Base-by-base conservation (phyloP, 257 asterid genomes). In the Asclepias syriaca region DNA sequence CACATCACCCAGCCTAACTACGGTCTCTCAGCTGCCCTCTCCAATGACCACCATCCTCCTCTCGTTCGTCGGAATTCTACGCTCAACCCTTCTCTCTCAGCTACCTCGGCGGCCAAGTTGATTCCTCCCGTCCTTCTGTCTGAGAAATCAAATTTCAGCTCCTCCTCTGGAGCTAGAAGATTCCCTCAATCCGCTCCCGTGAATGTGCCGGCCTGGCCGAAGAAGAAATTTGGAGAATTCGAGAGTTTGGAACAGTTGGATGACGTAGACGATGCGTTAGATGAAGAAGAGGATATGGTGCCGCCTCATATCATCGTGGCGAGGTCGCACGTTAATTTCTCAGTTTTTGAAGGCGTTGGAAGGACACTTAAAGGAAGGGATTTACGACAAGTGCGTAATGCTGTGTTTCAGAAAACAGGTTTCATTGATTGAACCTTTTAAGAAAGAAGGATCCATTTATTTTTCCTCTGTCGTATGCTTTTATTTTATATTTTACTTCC, bases 241-340 rank as follows among this genome's bases (percentile, higher is more conserved):
- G 77, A 60, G 46, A 69, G 77, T 50, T 66, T 75, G 63, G 79
- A 65, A 43, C 77, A 74, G 56, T 21, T 85, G 39, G 94, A 83
- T 22, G 93, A 84, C 77, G 80, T 65, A 71, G 92, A 74, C 32
- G 88, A 76, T 9, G 87, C 69, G 55, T 72, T 46, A 57, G 82
- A 61, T 8, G 83, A 66, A 46, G 83, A 70, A 6, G 88, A 81
- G 77, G 96, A 86, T 69, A 89, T 89, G 88, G 89, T 93, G 77
- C 97, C 97, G 50, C 98, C 98, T 66, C 98, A 93, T 86, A 91
- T 89, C 91, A 87, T 93, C 74, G 96, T 90, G 24, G 94, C 96
- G 13, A 77, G 90, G 76, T 88, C 96, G 72, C 97, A 91, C 87
- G 94, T 84, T 84, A 93, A 93, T 2, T 86, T 86, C 84, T 90